These are phyloP conservation scores for Trichothecium sympodiale DNA, from an alignment of 2,329 filamentous ascomycete species.

Conservation along the genomic window DNA sequence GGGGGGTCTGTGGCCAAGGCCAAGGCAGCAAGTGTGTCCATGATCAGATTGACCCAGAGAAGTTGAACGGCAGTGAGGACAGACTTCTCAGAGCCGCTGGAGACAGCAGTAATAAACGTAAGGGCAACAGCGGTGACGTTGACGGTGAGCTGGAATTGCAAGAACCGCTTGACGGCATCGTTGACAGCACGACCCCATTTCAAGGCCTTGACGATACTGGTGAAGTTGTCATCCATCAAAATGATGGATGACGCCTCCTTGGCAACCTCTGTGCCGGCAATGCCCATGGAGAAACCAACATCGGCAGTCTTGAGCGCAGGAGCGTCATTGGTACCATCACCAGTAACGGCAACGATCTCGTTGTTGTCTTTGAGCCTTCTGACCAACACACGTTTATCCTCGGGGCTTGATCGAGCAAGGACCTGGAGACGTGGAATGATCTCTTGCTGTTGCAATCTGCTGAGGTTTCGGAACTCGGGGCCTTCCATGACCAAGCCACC, in stretches of 20 bases:
- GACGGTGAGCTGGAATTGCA: conserved; percentile 72
- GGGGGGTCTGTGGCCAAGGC: conserved; percentile 88
- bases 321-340: conserved; percentile 76
- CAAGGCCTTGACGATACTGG: conserved; percentile 74
- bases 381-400: conserved; percentile 66
- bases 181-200: conserved; percentile 73
- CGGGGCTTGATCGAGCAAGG: conserved; percentile 62
- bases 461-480: conserved; percentile 64
- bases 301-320: conserved; percentile 72
- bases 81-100: conserved; percentile 54
- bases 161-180: conserved; percentile 66
- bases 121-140: conserved; percentile 84
- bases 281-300: conserved; percentile 79
- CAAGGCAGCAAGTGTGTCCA: conserved; percentile 88
- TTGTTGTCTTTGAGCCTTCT: conserved; percentile 59
- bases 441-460: conserved; percentile 51
- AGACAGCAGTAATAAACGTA: conserved; percentile 79
- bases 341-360: conserved; percentile 73
- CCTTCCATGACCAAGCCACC: conserved; percentile 68
- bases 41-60: conserved; percentile 94
- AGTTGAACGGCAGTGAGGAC: conserved; percentile 84
- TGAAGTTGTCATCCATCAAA: conserved; percentile 80
- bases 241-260: conserved; percentile 81
- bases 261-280: conserved; percentile 71
- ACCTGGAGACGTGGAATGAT: conserved; percentile 61